A percentile compares a stretch with the other conserved stretches of the same genome.
Conservation (phyloP, 192 early-diverging fungal species). For the Podila epicladia region DNA sequence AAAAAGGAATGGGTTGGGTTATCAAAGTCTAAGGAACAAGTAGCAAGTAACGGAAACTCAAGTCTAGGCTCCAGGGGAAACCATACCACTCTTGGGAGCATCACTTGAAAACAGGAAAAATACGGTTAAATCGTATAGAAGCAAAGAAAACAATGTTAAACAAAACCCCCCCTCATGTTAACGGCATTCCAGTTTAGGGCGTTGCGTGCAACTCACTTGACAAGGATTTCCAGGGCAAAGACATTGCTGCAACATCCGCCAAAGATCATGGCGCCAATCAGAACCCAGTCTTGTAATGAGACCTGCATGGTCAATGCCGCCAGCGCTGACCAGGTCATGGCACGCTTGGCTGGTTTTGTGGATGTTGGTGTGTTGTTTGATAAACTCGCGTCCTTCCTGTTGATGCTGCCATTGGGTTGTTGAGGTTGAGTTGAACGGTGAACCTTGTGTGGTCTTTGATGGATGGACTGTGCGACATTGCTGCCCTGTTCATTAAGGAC, state of each 20-base stretch:
- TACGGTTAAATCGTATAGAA: conserved; percentile 1
- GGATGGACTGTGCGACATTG: too few relatives aligned
- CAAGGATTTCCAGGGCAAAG: conserved; percentile 83
- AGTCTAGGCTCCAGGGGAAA: conserved; percentile 57
- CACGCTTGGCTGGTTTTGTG: neutral
- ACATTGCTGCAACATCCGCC: conserved; percentile 92
- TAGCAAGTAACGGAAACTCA: conserved; percentile 59
- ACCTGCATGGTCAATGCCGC: conserved; percentile 26
- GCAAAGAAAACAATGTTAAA: neutral
- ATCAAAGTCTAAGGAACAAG: conserved; percentile 44
- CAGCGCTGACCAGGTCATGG: conserved; percentile 2
- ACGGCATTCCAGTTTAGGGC: neutral
- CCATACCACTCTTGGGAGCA: conserved; percentile 67
- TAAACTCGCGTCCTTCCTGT: too few relatives aligned
- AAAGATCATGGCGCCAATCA: conserved; percentile 82
- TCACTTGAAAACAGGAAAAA: conserved; percentile 43
- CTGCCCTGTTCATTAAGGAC: too few relatives aligned
- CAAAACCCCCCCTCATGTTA: neutral
- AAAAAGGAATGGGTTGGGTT: neutral
- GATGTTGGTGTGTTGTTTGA: neutral
- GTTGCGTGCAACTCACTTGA: conserved; percentile 57
- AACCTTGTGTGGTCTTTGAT: too few relatives aligned
- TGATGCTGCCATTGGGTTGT: too few relatives aligned
- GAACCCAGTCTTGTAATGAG: conserved; percentile 46
- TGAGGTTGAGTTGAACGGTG: too few relatives aligned